phyloP scores from a whole-genome alignment of 176 grass and related monocot species.

The Carex kokanica region DNA sequence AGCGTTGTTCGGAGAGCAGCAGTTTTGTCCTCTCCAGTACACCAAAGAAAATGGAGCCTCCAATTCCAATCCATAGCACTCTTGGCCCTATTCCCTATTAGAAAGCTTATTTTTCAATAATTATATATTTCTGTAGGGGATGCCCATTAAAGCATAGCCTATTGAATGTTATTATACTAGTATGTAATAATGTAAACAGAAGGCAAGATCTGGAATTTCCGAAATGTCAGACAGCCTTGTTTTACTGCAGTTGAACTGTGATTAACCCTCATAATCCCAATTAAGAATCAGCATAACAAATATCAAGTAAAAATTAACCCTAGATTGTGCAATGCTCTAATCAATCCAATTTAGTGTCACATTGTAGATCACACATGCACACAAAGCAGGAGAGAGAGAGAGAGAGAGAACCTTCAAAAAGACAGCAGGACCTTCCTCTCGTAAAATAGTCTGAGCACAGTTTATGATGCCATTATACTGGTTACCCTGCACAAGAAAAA shows the following conservation, averaged over 20 bases:
- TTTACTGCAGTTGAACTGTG: background rate
- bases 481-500: constrained; percentile 49
- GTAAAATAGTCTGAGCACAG: constrained; percentile 77
- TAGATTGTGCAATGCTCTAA: background rate
- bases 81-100: constrained; percentile 80
- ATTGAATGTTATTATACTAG: background rate
- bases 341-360: background rate
- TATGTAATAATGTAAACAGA: background rate
- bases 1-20: constrained; percentile 24
- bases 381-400: background rate
- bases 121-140: background rate
- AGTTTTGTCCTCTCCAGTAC: constrained; percentile 82
- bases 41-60: constrained; percentile 91
- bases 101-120: background rate
- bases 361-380: background rate
- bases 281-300: background rate
- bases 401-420: constrained; percentile 65
- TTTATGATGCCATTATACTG: constrained; percentile 66
- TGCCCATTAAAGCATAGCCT: background rate
- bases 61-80: constrained; percentile 90
- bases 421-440: constrained; percentile 68
- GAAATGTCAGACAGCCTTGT: background rate
- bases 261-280: background rate
- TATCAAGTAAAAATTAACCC: background rate
- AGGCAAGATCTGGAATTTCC: background rate